Conservation (phyloP, 176 grass and related monocot genomes). For the Triticum turgidum region DNA sequence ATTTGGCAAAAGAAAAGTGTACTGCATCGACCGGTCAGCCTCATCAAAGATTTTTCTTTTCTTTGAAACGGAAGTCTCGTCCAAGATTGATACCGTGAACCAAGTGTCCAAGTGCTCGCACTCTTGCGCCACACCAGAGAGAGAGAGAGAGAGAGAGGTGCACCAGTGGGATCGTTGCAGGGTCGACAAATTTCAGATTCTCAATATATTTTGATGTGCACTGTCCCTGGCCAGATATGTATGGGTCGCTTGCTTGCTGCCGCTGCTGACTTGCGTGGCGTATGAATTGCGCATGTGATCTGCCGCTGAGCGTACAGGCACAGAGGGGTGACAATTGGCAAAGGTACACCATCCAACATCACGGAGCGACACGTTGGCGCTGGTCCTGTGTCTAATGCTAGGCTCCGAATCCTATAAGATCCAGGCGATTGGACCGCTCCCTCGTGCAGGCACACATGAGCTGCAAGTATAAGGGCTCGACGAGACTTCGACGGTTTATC, state of each 20-base stretch:
- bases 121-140: no score
- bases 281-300: constrained; percentile 17
- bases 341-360: not conserved
- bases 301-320: not conserved
- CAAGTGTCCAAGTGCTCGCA: no score
- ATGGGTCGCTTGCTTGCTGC: not conserved
- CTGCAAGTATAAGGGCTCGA: not conserved
- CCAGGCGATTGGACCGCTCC: constrained; percentile 9
- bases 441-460: not conserved
- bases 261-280: not conserved
- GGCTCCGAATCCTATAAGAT: constrained; percentile 42
- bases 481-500: constrained; percentile 16
- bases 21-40: no score
- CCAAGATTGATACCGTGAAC: no score
- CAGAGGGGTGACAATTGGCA: not conserved
- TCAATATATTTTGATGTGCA: not conserved
- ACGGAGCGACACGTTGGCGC: not conserved
- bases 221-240: not conserved
- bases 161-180: not conserved
- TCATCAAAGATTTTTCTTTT: no score
- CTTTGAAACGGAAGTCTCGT: no score
- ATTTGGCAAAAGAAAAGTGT: no score
- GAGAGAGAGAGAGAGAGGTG: no score
- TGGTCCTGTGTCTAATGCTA: not conserved
- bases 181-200: not conserved